These are phyloP conservation scores for Prunus dulcis DNA, from an alignment of 306 rosid genomes.

Conservation along the genomic window DNA sequence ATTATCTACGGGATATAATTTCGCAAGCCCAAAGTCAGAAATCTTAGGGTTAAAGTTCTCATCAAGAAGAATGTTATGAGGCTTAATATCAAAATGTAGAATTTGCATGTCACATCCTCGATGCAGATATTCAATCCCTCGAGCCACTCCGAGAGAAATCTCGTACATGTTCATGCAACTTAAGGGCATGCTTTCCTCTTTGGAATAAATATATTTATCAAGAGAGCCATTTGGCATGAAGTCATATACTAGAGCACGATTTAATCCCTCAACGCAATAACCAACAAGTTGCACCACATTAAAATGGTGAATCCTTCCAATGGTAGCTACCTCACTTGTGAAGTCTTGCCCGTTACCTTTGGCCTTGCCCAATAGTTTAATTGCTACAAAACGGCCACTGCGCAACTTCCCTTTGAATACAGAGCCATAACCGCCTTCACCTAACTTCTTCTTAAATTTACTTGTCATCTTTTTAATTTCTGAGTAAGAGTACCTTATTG, in stretches of 20 bases:
- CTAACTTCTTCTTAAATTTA: not conserved
- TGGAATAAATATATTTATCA: not conserved
- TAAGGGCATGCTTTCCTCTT: not conserved
- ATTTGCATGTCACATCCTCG: constrained; percentile 11
- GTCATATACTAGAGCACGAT: constrained; percentile 1
- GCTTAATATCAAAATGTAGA: constrained; percentile 8
- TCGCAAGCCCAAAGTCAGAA: constrained; percentile 13
- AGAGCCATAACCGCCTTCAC: not conserved
- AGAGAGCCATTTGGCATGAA: constrained; percentile 6
- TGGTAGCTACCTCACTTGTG: not conserved
- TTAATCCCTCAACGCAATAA: constrained; percentile 17
- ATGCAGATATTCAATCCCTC: constrained; percentile 5
- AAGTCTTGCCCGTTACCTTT: not conserved
- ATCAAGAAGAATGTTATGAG: constrained; percentile 15
- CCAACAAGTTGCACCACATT: not conserved
- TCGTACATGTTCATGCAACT: not conserved
- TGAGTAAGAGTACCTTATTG: not conserved
- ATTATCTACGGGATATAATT: not conserved
- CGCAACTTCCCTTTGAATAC: not conserved
- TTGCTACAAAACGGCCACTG: not conserved
- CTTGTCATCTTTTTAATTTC: not conserved
- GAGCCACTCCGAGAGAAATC: not conserved
- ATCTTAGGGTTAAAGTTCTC: not conserved
- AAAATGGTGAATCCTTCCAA: constrained; percentile 1
- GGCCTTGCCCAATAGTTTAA: not conserved